Percentiles rank a stretch among this genome's conserved stretches.
These are phyloP conservation scores for Colletotrichum tabaci DNA, from an alignment of 2,329 filamentous ascomycete species.

Conservation along the genomic window DNA sequence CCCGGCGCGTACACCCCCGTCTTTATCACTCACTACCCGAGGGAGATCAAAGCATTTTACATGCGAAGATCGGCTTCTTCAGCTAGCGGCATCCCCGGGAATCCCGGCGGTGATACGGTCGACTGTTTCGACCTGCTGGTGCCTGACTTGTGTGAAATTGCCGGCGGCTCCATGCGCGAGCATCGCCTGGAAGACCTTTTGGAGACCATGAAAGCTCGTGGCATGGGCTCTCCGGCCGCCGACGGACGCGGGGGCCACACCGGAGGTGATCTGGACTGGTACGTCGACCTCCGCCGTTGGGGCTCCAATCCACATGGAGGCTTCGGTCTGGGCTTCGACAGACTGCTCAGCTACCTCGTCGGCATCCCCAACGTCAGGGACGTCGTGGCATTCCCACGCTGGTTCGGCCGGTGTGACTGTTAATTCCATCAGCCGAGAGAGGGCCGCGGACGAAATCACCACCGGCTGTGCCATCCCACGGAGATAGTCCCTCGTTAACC, in stretches of 20 bases:
- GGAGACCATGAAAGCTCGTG: slow-evolving; percentile 78
- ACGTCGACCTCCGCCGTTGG: slow-evolving; percentile 88
- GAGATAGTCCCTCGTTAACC: slow-evolving; percentile 51
- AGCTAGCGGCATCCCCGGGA: not conserved
- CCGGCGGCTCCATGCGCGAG: slow-evolving; percentile 91
- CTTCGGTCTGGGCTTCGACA: slow-evolving; percentile 92
- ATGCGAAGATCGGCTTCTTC: slow-evolving; percentile 59
- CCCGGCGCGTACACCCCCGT: slow-evolving; percentile 73
- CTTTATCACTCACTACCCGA: slow-evolving; percentile 96
- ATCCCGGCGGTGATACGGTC: slow-evolving; percentile 69
- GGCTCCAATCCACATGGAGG: slow-evolving; percentile 94
- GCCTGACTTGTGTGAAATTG: slow-evolving; percentile 88
- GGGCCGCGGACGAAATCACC: not conserved
- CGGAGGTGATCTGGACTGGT: slow-evolving; percentile 77
- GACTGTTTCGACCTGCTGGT: slow-evolving; percentile 94
- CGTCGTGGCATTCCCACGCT: slow-evolving; percentile 88
- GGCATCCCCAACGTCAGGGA: slow-evolving; percentile 88
- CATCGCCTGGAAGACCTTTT: slow-evolving; percentile 79
- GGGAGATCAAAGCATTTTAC: slow-evolving; percentile 90
- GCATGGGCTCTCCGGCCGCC: slow-evolving; percentile 64
- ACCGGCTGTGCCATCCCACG: not conserved
- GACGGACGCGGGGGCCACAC: slow-evolving; percentile 46
- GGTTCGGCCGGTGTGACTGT: slow-evolving; percentile 74
- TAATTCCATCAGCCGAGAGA: slow-evolving; percentile 48
- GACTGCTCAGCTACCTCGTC: slow-evolving; percentile 85